phyloP scores from a whole-genome alignment of 257 asterid genomes.

The Salvia hispanica region DNA sequence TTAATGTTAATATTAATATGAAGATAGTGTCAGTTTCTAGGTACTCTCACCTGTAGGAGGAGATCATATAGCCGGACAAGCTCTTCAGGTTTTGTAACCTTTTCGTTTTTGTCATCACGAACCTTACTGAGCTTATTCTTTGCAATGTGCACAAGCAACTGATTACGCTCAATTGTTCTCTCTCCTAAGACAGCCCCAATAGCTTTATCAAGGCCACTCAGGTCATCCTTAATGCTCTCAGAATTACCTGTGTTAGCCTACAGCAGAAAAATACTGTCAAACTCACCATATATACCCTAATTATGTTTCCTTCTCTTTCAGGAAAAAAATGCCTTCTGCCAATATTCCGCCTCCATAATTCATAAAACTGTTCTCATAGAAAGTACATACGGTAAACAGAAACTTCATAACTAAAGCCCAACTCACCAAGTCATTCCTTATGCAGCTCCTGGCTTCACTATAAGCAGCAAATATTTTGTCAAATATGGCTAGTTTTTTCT shows the following conservation, averaged over 20 bases:
- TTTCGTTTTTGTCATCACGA: constrained; percentile 86
- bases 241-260: constrained; percentile 88
- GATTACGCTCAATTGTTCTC: constrained; percentile 93
- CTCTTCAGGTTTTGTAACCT: constrained; percentile 93
- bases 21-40: not conserved
- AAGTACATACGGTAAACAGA: constrained; percentile 11
- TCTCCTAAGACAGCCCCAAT: constrained; percentile 86
- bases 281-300: not conserved
- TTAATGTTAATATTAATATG: constrained; percentile 18
- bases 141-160: constrained; percentile 78
- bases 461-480: constrained; percentile 95
- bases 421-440: constrained; percentile 84
- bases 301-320: constrained; percentile 1
- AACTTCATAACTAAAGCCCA: constrained; percentile 18
- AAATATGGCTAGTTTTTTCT: constrained; percentile 70
- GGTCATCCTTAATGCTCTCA: constrained; percentile 84
- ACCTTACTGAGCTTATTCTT: constrained; percentile 75
- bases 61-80: constrained; percentile 90
- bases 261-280: constrained; percentile 31
- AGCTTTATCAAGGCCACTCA: constrained; percentile 96
- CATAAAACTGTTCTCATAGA: not conserved
- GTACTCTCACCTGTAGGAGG: constrained; percentile 65
- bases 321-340: not conserved
- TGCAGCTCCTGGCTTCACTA: constrained; percentile 85
- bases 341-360: not conserved